These are phyloP conservation scores for Coemansia sp. DNA, from an alignment of 192 early-diverging fungal genomes.

Conservation along the genomic window DNA sequence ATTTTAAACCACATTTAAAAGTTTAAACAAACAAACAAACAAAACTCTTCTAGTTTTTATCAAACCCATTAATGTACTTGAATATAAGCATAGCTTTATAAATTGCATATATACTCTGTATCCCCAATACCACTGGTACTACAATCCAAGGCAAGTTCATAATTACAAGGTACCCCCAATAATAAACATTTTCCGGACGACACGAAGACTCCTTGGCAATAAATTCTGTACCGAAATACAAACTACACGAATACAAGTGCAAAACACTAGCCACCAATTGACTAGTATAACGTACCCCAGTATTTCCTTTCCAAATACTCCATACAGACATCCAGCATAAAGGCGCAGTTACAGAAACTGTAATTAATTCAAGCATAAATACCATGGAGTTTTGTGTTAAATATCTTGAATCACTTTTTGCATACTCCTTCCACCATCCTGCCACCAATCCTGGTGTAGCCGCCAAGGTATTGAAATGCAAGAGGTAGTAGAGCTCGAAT, in stretches of 20 bases:
- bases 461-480: conserved; percentile 45
- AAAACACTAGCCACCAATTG: conserved; percentile 56
- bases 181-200: conserved; percentile 57
- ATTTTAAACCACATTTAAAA: too few species aligned
- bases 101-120: conserved; percentile 10
- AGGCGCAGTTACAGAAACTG: conserved; percentile 45
- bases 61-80: background rate
- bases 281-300: conserved; percentile 44
- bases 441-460: conserved; percentile 42
- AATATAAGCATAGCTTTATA: conserved; percentile 7
- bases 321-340: conserved; percentile 26
- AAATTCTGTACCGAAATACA: conserved; percentile 62
- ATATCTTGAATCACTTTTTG: conserved; percentile 65
- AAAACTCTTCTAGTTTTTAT: background rate
- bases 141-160: conserved; percentile 65
- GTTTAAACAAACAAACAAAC: too few species aligned
- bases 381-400: conserved; percentile 55
- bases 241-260: conserved; percentile 61
- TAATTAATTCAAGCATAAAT: conserved; percentile 58
- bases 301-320: conserved; percentile 15
- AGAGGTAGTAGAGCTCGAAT: conserved; percentile 65
- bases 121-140: conserved; percentile 50
- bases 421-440: conserved; percentile 73
- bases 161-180: conserved; percentile 59
- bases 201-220: conserved; percentile 52